phyloP scores from a whole-genome alignment of 768 basidiomycete genomes.

The Termitomyces sp. region DNA sequence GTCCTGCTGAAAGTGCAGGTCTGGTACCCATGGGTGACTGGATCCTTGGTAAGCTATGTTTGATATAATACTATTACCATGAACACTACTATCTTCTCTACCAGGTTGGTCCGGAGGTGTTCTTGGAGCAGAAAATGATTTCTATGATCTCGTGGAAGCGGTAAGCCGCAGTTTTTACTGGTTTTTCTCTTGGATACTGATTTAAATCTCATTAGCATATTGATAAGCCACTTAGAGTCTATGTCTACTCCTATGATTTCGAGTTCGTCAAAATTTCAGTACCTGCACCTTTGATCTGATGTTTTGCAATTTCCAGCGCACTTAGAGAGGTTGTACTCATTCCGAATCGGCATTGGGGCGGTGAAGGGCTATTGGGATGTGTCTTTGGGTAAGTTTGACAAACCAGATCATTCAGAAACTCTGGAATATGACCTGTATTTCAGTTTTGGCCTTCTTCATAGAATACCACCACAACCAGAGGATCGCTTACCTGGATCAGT shows the following conservation, averaged over 20 bases:
- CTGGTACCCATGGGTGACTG: conserved; percentile 83
- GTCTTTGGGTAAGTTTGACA: conserved; percentile 71
- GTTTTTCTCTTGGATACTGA: not conserved
- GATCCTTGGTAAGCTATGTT: conserved; percentile 33
- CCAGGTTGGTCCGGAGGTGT: conserved; percentile 94
- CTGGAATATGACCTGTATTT: not conserved
- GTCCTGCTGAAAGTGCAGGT: conserved; percentile 93
- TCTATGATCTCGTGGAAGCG: conserved; percentile 92
- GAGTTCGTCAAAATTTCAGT: conserved; percentile 54
- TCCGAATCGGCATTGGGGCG: conserved; percentile 97
- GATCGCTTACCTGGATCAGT: conserved; percentile 52
- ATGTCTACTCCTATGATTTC: conserved; percentile 96
- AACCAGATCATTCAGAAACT: conserved; percentile 4
- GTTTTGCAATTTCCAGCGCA: conserved; percentile 46
- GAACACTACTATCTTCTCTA: conserved; percentile 43
- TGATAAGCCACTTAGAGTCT: conserved; percentile 89
- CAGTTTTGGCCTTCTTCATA: conserved; percentile 88
- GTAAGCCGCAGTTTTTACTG: conserved; percentile 36
- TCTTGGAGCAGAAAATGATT: conserved; percentile 87
- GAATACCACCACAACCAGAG: conserved; percentile 77
- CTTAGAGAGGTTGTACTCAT: conserved; percentile 91
- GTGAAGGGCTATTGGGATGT: conserved; percentile 91
- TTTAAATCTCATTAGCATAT: conserved; percentile 55
- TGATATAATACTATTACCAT: conserved; percentile 17
- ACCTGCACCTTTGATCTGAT: conserved; percentile 6